These are phyloP conservation scores for Gastrolobium villosum DNA, from an alignment of 306 rosid genomes.

Conservation along the genomic window DNA sequence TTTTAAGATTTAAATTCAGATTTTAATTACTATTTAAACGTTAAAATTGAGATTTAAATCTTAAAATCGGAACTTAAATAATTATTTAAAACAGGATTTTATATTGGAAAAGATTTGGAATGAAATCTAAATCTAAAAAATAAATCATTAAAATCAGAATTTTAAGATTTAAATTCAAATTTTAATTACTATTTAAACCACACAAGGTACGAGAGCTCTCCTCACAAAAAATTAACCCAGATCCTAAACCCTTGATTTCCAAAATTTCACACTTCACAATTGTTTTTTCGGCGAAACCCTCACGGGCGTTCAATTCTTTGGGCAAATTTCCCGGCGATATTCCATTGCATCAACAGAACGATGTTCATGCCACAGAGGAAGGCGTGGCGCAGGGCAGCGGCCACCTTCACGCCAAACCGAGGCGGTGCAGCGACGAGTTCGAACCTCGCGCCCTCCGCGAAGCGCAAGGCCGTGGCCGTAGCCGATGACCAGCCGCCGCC, in stretches of 20 bases:
- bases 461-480: conserved; percentile 63
- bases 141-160: too few species aligned
- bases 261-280: neutral
- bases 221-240: neutral
- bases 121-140: too few species aligned
- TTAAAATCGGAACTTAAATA: too few species aligned
- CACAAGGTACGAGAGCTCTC: neutral
- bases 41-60: too few species aligned
- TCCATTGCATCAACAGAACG: neutral
- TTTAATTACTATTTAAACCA: too few species aligned
- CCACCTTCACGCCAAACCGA: conserved; percentile 55
- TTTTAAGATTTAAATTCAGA: too few species aligned
- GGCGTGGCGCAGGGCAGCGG: conserved; percentile 46
- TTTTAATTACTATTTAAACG: too few species aligned
- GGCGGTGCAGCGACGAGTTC: conserved; percentile 48
- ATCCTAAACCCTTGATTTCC: neutral
- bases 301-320: conserved; percentile 7
- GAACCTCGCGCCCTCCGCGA: conserved; percentile 47
- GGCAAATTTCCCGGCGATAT: conserved; percentile 6
- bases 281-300: conserved; percentile 15
- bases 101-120: too few species aligned
- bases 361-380: conserved; percentile 82
- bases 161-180: too few species aligned
- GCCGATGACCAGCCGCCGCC: conserved; percentile 76
- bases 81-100: too few species aligned